Percentiles rank a stretch among this genome's conserved stretches.
phyloP scores from a whole-genome alignment of 768 basidiomycete genomes.

The Lyophyllum atratum region DNA sequence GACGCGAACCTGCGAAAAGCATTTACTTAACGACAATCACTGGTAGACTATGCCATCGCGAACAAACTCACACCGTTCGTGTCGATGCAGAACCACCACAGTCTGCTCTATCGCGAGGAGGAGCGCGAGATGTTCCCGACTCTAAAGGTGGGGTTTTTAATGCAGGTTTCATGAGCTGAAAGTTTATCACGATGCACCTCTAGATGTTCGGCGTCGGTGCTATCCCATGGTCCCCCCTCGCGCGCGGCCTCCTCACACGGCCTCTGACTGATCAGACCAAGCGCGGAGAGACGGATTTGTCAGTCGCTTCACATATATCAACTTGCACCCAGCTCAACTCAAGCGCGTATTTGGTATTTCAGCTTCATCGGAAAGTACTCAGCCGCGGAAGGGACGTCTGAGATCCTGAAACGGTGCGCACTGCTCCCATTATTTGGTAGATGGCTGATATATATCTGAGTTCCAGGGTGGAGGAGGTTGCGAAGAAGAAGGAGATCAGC shows the following conservation, averaged over 20 bases:
- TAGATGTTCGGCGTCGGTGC: constrained; percentile 47
- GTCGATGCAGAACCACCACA: constrained; percentile 72
- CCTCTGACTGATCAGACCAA: constrained; percentile 22
- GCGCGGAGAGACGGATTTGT: constrained; percentile 42
- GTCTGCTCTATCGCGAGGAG: constrained; percentile 63
- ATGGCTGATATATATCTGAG: neutral
- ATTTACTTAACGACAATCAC: neutral
- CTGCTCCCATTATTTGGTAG: neutral
- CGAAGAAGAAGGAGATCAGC: constrained; percentile 48
- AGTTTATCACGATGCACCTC: neutral
- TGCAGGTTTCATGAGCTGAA: neutral
- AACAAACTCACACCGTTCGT: constrained; percentile 64
- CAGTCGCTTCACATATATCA: constrained; percentile 1
- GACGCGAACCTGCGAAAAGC: neutral
- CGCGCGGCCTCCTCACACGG: constrained; percentile 49
- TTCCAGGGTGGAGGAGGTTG: constrained; percentile 41
- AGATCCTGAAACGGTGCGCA: constrained; percentile 18
- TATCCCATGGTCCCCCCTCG: constrained; percentile 65
- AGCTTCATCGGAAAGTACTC: constrained; percentile 27
- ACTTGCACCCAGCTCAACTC: neutral
- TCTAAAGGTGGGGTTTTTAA: constrained; percentile 38
- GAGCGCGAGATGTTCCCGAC: constrained; percentile 67
- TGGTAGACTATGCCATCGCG: constrained; percentile 57
- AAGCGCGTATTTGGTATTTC: neutral
- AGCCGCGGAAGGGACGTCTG: constrained; percentile 27